Percentiles rank a stretch among this genome's conserved stretches.
Evolutionary conservation across 345 rosid genomes (phyloP).

Genomic region (Salix dunnii): DNA sequence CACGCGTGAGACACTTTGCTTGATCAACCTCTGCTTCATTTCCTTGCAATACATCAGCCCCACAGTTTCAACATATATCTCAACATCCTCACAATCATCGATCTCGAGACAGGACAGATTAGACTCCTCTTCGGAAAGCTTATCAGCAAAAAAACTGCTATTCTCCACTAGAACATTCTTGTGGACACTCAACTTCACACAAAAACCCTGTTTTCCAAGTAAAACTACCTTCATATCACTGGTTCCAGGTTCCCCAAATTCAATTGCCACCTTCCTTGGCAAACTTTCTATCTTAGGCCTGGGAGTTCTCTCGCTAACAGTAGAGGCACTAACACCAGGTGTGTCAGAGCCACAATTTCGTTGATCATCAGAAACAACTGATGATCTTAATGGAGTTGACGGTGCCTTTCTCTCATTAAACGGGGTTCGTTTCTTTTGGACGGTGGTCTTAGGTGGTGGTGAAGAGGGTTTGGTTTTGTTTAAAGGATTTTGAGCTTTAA

Average conservation of each 20-base stretch:
- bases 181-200: constrained; percentile 91
- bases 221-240: constrained; percentile 81
- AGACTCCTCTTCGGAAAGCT: constrained; percentile 53
- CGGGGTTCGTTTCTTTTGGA: constrained; percentile 46
- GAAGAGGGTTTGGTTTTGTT: constrained; percentile 67
- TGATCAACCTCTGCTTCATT: constrained; percentile 86
- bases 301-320: constrained; percentile 53
- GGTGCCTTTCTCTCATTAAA: constrained; percentile 53
- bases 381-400: constrained; percentile 47
- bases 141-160: constrained; percentile 66
- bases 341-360: constrained; percentile 32
- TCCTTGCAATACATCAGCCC: constrained; percentile 97
- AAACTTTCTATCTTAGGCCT: constrained; percentile 72
- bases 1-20: constrained; percentile 80
- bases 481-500: constrained; percentile 56
- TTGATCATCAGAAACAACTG: constrained; percentile 48
- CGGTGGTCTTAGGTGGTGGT: constrained; percentile 48
- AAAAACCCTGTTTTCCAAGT: constrained; percentile 87
- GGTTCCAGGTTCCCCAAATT: constrained; percentile 88
- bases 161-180: constrained; percentile 64
- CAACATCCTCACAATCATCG: constrained; percentile 83
- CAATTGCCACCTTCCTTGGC: constrained; percentile 89
- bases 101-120: constrained; percentile 68
- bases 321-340: constrained; percentile 38
- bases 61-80: constrained; percentile 87